Percentiles rank a stretch among this genome's conserved stretches.
Evolutionary conservation across 2,329 filamentous ascomycete species (phyloP).

Genomic region (Xylaria sp.): DNA sequence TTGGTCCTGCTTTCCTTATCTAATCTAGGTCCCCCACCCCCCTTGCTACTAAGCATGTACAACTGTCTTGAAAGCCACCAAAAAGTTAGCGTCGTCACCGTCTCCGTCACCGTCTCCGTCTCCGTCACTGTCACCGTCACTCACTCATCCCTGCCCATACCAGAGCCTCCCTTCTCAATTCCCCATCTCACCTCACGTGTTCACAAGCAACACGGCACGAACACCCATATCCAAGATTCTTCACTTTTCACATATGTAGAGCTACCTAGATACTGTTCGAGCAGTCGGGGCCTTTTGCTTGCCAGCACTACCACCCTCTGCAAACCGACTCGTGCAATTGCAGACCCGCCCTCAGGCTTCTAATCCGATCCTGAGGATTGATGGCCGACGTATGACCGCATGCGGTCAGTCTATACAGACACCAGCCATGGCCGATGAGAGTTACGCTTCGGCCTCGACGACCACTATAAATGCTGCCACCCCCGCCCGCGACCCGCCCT

Average conservation of each 20-base stretch:
- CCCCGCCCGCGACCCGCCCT: slow-evolving; percentile 27
- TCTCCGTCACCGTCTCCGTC: no score
- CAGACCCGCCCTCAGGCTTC: background rate
- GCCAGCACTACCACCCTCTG: background rate
- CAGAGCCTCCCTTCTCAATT: slow-evolving; percentile 15
- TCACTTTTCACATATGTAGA: slow-evolving; percentile 17
- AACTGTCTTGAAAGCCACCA: no score
- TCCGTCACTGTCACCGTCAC: background rate
- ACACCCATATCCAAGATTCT: background rate
- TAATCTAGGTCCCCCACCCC: no score
- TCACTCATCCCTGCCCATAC: slow-evolving; percentile 20
- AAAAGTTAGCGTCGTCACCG: no score
- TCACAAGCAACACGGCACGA: background rate
- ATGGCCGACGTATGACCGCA: slow-evolving; percentile 33
- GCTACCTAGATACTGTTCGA: background rate
- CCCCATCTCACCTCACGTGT: background rate
- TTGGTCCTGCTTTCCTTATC: no score
- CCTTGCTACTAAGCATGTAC: no score
- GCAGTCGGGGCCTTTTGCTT: background rate
- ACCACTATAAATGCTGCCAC: slow-evolving; percentile 38
- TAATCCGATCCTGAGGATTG: slow-evolving; percentile 2
- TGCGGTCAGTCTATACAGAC: slow-evolving; percentile 30
- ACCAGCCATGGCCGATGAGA: slow-evolving; percentile 47
- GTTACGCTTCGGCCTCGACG: slow-evolving; percentile 39
- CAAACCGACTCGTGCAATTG: background rate